Percentiles rank a stretch among this genome's conserved stretches.
phyloP scores from a whole-genome alignment of 495 filamentous ascomycete species.

The Neurospora tetrasperma region DNA sequence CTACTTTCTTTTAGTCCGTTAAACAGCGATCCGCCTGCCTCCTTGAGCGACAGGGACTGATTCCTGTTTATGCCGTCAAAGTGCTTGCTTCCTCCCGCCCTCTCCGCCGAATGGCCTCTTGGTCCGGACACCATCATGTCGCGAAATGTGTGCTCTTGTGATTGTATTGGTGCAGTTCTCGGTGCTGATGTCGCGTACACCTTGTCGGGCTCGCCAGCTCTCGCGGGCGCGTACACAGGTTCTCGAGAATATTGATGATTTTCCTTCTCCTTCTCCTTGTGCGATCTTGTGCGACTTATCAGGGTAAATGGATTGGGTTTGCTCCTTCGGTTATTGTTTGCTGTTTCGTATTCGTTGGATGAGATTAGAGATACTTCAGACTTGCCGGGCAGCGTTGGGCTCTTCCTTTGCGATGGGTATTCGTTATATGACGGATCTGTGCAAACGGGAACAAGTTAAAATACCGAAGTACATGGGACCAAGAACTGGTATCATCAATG shows the following conservation, averaged over 20 bases:
- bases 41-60: slow-evolving; percentile 45
- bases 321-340: slow-evolving; percentile 26
- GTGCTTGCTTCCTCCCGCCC: slow-evolving; percentile 34
- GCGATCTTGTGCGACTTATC: slow-evolving; percentile 57
- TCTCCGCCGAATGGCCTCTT: slow-evolving; percentile 56
- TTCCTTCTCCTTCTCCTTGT: slow-evolving; percentile 44
- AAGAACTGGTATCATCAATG: not conserved
- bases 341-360: slow-evolving; percentile 28
- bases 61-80: slow-evolving; percentile 26
- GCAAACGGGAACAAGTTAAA: slow-evolving; percentile 9
- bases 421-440: slow-evolving; percentile 34
- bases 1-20: slow-evolving; percentile 64
- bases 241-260: slow-evolving; percentile 31
- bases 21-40: slow-evolving; percentile 58
- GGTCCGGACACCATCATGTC: slow-evolving; percentile 51
- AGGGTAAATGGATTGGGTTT: slow-evolving; percentile 50
- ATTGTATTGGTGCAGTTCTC: slow-evolving; percentile 48
- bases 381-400: slow-evolving; percentile 26
- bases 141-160: slow-evolving; percentile 51
- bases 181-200: slow-evolving; percentile 19
- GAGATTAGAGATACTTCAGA: slow-evolving; percentile 36
- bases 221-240: slow-evolving; percentile 20
- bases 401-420: slow-evolving; percentile 23
- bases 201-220: slow-evolving; percentile 31
- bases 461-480: slow-evolving; percentile 7